Evolutionary conservation across 768 basidiomycete species (phyloP).

Genomic region (Lanmaoa pseudosensibilis): DNA sequence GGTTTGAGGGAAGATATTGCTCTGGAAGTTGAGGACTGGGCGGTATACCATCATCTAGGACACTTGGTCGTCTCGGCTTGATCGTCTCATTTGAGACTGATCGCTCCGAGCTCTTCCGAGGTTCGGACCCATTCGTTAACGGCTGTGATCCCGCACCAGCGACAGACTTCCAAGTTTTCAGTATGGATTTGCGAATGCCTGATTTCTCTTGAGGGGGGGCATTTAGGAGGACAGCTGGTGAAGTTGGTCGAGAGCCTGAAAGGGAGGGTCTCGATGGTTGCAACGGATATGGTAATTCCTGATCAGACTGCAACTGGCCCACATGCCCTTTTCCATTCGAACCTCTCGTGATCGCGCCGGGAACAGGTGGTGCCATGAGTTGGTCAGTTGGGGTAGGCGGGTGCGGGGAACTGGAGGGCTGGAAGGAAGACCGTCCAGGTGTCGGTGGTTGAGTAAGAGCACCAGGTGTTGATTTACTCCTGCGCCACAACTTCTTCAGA

Average conservation of each 20-base stretch:
- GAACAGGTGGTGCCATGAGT: conserved; percentile 27
- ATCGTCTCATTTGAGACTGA: conserved; percentile 35
- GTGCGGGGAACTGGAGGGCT: conserved; percentile 24
- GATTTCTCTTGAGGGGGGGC: conserved; percentile 42
- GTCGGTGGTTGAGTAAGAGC: conserved; percentile 37
- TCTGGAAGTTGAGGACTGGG: conserved; percentile 64
- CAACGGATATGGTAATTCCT: conserved; percentile 55
- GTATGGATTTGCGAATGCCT: conserved; percentile 64
- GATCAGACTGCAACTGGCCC: conserved; percentile 66
- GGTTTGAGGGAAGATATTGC: conserved; percentile 41
- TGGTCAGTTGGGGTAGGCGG: conserved; percentile 39
- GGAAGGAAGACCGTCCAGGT: conserved; percentile 39
- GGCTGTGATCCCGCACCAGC: conserved; percentile 36
- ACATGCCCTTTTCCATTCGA: conserved; percentile 31
- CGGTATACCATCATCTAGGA: conserved; percentile 49
- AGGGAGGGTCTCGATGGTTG: conserved; percentile 34
- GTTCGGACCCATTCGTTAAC: conserved; percentile 31
- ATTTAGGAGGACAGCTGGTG: conserved; percentile 19
- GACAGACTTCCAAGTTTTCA: conserved; percentile 62
- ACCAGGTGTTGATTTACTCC: conserved; percentile 50
- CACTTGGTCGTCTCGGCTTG: conserved; percentile 47
- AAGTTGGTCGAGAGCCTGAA: conserved; percentile 33
- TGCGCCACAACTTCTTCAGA: conserved; percentile 78
- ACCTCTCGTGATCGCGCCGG: conserved; percentile 14
- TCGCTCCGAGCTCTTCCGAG: conserved; percentile 42